A percentile compares a stretch with the other conserved stretches of the same genome.
These are phyloP conservation scores for Colletotrichum incanum DNA, from an alignment of 2,329 filamentous ascomycete genomes.

Conservation along the genomic window DNA sequence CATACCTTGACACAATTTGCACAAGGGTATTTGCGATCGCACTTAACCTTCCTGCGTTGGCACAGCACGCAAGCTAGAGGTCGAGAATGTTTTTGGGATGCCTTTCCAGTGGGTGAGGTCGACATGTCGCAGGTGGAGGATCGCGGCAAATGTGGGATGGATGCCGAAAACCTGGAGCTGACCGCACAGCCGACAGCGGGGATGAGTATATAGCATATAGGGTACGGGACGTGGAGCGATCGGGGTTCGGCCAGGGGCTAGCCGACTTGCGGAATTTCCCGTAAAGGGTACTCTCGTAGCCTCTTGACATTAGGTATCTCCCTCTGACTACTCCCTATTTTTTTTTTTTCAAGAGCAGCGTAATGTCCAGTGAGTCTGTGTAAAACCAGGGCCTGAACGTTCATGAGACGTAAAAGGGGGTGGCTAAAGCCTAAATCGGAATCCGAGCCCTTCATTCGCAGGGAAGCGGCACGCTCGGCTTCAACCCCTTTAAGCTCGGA, in stretches of 20 bases:
- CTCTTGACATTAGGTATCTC: background rate
- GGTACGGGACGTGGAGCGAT: background rate
- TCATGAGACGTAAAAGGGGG: conserved; percentile 7
- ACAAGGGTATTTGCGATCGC: conserved; percentile 71
- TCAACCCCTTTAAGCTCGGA: background rate
- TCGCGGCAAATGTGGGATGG: background rate
- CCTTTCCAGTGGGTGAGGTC: conserved; percentile 19
- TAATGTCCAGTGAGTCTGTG: background rate
- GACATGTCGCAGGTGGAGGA: conserved; percentile 20
- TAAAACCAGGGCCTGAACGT: background rate
- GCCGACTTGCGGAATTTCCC: conserved; percentile 23
- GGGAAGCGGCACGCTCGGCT: conserved; percentile 11
- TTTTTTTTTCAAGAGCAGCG: background rate
- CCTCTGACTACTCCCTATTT: background rate
- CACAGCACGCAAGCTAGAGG: conserved; percentile 66
- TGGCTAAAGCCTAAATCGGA: conserved; percentile 5
- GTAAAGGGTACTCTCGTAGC: background rate
- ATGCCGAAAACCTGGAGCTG: conserved; percentile 2
- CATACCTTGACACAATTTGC: conserved; percentile 67
- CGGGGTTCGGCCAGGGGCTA: conserved; percentile 12
- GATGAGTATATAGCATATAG: conserved; percentile 16
- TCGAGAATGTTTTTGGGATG: conserved; percentile 23
- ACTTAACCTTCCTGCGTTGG: conserved; percentile 75
- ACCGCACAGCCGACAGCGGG: conserved; percentile 20
- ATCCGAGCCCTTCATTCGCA: background rate